Percentiles rank a stretch among this genome's conserved stretches.
Conservation (phyloP, 2,329 filamentous ascomycete species). For the Fusarium fujikuroi region DNA sequence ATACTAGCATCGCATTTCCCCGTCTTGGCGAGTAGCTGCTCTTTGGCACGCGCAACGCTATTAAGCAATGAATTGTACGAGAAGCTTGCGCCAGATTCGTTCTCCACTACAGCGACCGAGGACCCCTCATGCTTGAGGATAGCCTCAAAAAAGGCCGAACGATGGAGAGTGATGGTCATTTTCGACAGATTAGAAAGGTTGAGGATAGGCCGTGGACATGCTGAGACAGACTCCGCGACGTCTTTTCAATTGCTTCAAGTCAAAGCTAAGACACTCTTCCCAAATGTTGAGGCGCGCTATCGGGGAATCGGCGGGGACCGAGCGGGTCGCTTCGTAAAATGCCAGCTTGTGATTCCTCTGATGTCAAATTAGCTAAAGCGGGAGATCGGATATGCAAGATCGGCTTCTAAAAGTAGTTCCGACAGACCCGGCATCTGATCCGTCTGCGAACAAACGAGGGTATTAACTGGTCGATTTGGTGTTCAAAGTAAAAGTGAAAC, state of each 20-base stretch:
- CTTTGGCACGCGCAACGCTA: background rate
- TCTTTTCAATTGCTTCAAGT: background rate
- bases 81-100: background rate
- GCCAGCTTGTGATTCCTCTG: background rate
- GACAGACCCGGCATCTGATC: background rate
- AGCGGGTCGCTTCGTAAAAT: background rate
- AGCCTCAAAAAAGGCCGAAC: slow-evolving; percentile 1
- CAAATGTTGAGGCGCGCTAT: background rate
- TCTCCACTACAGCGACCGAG: background rate
- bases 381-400: background rate
- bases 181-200: too few relatives aligned
- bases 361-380: background rate
- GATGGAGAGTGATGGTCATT: background rate
- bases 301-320: background rate
- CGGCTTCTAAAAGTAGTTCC: background rate
- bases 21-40: background rate
- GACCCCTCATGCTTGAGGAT: background rate
- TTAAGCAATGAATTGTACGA: background rate
- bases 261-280: background rate
- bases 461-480: background rate
- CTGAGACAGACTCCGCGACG: background rate
- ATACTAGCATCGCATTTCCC: background rate
- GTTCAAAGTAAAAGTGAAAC: background rate
- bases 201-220: too few relatives aligned
- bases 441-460: background rate